These are phyloP conservation scores for Chimonanthus praecox DNA, from an alignment of 164 flowering plant species.

Conservation along the genomic window DNA sequence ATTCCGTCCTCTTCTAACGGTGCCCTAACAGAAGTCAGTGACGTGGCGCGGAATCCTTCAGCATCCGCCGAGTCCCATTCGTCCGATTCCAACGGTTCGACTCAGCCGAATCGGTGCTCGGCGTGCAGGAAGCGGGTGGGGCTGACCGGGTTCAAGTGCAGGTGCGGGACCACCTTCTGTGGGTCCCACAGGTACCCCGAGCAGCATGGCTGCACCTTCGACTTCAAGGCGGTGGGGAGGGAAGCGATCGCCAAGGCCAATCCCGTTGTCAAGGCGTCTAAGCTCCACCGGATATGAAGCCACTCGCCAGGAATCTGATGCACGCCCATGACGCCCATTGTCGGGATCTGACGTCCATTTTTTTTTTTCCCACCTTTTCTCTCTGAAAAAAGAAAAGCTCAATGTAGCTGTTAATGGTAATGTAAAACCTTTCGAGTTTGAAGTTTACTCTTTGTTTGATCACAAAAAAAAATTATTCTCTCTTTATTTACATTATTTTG, in stretches of 20 bases:
- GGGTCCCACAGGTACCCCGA: slow-evolving; percentile 24
- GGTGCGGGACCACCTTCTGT: slow-evolving; percentile 27
- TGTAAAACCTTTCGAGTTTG: too few species aligned
- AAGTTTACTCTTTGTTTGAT: too few species aligned
- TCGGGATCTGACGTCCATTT: too few species aligned
- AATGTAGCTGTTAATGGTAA: too few species aligned
- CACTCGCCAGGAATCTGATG: too few species aligned
- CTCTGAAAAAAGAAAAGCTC: too few species aligned
- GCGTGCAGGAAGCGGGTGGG: slow-evolving; percentile 13
- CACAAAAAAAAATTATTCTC: too few species aligned
- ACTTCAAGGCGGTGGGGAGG: slow-evolving; percentile 21
- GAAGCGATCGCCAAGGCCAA: slow-evolving; percentile 24
- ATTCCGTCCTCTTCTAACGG: slow-evolving; percentile 5
- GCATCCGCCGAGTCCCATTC: neutral
- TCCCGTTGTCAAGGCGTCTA: slow-evolving; percentile 21
- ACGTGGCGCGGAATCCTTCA: neutral
- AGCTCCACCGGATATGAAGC: slow-evolving; percentile 17
- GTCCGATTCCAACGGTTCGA: neutral
- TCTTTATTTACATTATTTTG: too few species aligned
- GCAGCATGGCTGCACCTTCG: slow-evolving; percentile 25
- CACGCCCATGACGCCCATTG: too few species aligned
- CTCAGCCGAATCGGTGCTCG: slow-evolving; percentile 12
- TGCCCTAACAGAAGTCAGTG: slow-evolving; percentile 14
- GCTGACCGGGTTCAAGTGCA: slow-evolving; percentile 23
- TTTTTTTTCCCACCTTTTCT: too few species aligned